These are phyloP conservation scores for Rubia occidens DNA, from an alignment of 305 asterid species.

Conservation along the genomic window DNA sequence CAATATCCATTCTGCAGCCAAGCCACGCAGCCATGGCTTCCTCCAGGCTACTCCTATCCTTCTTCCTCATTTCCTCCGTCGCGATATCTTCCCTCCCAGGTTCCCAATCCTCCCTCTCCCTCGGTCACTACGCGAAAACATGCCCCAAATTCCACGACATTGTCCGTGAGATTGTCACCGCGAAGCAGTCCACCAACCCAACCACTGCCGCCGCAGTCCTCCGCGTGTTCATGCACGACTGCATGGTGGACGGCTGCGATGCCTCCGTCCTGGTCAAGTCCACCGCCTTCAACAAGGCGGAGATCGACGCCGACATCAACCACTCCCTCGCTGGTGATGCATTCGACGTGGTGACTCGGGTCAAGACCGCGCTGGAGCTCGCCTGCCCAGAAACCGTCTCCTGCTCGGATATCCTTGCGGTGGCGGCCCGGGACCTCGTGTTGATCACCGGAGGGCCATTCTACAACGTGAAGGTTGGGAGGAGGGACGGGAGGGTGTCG, in stretches of 20 bases:
- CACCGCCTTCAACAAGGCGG: constrained; percentile 23
- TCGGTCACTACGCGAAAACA: constrained; percentile 23
- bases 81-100: not conserved
- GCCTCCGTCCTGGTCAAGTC: constrained; percentile 25
- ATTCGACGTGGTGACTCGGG: constrained; percentile 18
- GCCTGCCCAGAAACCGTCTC: constrained; percentile 28
- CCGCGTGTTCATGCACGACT: constrained; percentile 24
- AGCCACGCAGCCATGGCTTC: constrained; percentile 15
- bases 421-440: constrained; percentile 19
- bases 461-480: constrained; percentile 14
- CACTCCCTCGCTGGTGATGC: constrained; percentile 18
- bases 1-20: constrained; percentile 8
- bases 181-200: constrained; percentile 20
- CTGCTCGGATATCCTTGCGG: constrained; percentile 25
- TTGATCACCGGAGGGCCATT: constrained; percentile 22
- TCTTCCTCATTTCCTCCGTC: not conserved
- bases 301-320: constrained; percentile 26
- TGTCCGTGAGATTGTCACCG: constrained; percentile 9
- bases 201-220: constrained; percentile 24
- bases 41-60: constrained; percentile 2
- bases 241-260: constrained; percentile 30
- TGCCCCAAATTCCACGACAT: constrained; percentile 24
- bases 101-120: constrained; percentile 12
- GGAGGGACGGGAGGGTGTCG: constrained; percentile 22
- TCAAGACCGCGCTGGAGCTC: constrained; percentile 28